Percentiles rank a stretch among this genome's conserved stretches.
These are phyloP conservation scores for Telopea speciosissima DNA, from an alignment of 177 flowering plant species.

Conservation along the genomic window DNA sequence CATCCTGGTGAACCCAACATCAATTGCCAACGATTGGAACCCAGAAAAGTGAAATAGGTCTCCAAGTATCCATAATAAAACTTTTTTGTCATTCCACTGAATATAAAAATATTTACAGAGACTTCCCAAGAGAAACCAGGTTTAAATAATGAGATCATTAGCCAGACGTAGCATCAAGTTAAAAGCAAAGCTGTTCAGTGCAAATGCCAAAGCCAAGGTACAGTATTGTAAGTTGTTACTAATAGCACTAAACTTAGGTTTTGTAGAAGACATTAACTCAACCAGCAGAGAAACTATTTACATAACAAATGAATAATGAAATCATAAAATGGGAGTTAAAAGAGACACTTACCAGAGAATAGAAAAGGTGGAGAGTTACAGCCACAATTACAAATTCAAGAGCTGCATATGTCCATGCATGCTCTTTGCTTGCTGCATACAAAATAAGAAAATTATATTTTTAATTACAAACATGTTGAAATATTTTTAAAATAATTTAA, in stretches of 20 bases:
- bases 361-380: slow-evolving; percentile 48
- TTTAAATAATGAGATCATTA: background rate
- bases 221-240: background rate
- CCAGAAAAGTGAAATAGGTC: no score
- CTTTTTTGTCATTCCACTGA: background rate
- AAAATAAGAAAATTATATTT: background rate
- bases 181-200: background rate
- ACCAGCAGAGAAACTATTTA: background rate
- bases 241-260: background rate
- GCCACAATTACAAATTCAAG: slow-evolving; percentile 76
- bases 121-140: background rate
- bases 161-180: background rate
- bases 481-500: no score
- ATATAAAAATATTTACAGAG: background rate
- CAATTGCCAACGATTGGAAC: background rate
- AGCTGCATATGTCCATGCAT: slow-evolving; percentile 90
- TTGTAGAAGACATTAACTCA: background rate
- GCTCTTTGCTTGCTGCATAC: slow-evolving; percentile 73
- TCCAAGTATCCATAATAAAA: no score
- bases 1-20: background rate
- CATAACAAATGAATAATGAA: background rate
- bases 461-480: background rate
- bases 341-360: slow-evolving; percentile 45
- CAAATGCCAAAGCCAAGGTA: background rate
- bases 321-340: background rate